These are phyloP conservation scores for Exophiala lecanii-corni DNA, from an alignment of 2,329 filamentous ascomycete genomes.

Conservation along the genomic window DNA sequence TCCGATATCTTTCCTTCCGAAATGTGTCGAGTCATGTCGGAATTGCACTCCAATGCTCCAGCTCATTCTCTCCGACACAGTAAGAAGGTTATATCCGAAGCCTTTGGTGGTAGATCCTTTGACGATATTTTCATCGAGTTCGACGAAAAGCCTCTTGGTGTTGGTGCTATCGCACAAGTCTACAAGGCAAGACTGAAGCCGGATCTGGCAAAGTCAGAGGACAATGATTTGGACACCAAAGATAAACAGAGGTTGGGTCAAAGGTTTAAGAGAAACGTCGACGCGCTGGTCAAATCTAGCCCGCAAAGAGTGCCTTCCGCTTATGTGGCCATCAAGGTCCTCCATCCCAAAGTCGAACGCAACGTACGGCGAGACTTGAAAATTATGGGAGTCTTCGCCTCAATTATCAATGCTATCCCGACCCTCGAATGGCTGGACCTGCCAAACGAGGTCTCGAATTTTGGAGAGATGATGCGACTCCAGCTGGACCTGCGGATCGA, in stretches of 20 bases:
- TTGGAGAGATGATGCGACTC: slow-evolving; percentile 98
- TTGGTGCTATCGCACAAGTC: slow-evolving; percentile 94
- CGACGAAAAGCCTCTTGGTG: slow-evolving; percentile 79
- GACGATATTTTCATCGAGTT: slow-evolving; percentile 97
- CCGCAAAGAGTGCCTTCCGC: slow-evolving; percentile 81
- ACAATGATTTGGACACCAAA: slow-evolving; percentile 50
- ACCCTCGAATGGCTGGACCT: slow-evolving; percentile 97
- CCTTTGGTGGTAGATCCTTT: slow-evolving; percentile 75
- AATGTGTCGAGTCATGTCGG: slow-evolving; percentile 90
- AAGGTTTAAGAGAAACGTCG: slow-evolving; percentile 74
- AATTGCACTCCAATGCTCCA: slow-evolving; percentile 88
- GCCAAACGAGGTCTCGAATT: slow-evolving; percentile 88
- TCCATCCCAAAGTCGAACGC: slow-evolving; percentile 86
- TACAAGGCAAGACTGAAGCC: slow-evolving; percentile 91
- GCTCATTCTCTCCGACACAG: slow-evolving; percentile 81
- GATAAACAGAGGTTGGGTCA: slow-evolving; percentile 55
- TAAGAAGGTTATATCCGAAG: slow-evolving; percentile 70
- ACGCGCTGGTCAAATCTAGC: slow-evolving; percentile 78
- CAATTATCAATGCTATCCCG: slow-evolving; percentile 75
- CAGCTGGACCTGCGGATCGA: slow-evolving; percentile 94
- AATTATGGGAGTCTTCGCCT: slow-evolving; percentile 92
- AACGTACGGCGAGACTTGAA: slow-evolving; percentile 83
- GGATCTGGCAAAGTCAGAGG: slow-evolving; percentile 62
- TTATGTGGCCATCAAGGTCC: slow-evolving; percentile 92
- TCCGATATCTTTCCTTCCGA: slow-evolving; percentile 93